phyloP scores from a whole-genome alignment of 2,329 filamentous ascomycete genomes.

The Exophiala viscosa region DNA sequence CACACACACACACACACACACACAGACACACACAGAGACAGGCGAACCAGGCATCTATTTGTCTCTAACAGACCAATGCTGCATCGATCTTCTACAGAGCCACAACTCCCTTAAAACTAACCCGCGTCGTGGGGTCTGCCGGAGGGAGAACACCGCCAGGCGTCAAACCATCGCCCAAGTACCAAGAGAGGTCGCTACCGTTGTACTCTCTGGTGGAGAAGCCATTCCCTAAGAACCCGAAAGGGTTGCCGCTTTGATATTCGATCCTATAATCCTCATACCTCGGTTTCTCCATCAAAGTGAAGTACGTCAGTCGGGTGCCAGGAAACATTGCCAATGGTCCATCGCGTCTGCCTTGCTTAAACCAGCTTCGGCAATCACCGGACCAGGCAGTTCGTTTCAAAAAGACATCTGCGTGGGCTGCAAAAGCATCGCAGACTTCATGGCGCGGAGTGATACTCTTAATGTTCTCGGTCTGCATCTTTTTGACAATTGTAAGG shows the following conservation, averaged over 20 bases:
- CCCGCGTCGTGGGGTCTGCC: too few species aligned
- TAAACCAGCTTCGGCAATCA: slow-evolving; percentile 17
- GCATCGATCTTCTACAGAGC: too few species aligned
- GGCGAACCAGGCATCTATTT: too few species aligned
- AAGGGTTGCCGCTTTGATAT: slow-evolving; percentile 38
- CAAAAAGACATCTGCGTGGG: slow-evolving; percentile 40
- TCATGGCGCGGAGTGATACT: slow-evolving; percentile 21
- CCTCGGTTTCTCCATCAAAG: slow-evolving; percentile 35
- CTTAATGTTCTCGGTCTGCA: slow-evolving; percentile 24
- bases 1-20: too few species aligned
- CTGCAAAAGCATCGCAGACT: slow-evolving; percentile 32
- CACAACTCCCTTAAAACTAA: too few species aligned
- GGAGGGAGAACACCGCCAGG: too few species aligned
- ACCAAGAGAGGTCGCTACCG: slow-evolving; percentile 47
- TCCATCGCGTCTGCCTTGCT: slow-evolving; percentile 27
- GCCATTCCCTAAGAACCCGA: slow-evolving; percentile 42
- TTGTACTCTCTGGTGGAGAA: slow-evolving; percentile 44
- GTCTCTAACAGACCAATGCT: too few species aligned
- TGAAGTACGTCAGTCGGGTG: slow-evolving; percentile 37
- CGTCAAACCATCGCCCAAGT: slow-evolving; percentile 28
- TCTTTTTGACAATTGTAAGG: slow-evolving; percentile 28
- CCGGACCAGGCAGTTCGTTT: slow-evolving; percentile 27
- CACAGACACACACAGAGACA: too few species aligned
- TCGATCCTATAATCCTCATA: slow-evolving; percentile 43
- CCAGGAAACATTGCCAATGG: slow-evolving; percentile 37